phyloP scores from a whole-genome alignment of 1,284 basidiomycete species.

The Peniophora sp. region DNA sequence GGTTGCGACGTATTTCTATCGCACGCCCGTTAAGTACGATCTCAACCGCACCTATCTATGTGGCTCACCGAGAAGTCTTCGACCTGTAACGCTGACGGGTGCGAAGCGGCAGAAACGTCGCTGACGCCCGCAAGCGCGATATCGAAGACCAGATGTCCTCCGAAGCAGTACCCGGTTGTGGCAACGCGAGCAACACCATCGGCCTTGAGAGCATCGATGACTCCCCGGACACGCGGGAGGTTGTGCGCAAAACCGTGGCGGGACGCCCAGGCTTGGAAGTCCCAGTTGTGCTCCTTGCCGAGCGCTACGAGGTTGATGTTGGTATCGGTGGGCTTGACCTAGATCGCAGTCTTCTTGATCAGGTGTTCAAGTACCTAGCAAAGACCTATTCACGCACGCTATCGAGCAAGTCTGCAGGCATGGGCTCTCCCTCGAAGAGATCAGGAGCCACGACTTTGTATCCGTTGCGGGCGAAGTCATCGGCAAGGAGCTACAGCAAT shows the following conservation, averaged over 20 bases:
- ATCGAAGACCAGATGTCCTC: slow-evolving; percentile 55
- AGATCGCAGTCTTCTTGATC: neutral
- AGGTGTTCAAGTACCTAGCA: neutral
- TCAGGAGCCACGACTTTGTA: slow-evolving; percentile 57
- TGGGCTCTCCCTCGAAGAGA: slow-evolving; percentile 52
- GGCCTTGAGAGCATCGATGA: slow-evolving; percentile 47
- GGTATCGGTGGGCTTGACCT: slow-evolving; percentile 20
- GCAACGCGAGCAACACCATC: slow-evolving; percentile 51
- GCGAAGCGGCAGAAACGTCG: slow-evolving; percentile 47
- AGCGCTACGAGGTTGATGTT: neutral
- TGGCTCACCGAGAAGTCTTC: slow-evolving; percentile 40
- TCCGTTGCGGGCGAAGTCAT: slow-evolving; percentile 69
- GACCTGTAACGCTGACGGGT: slow-evolving; percentile 61
- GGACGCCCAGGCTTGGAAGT: slow-evolving; percentile 40
- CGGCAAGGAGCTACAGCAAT: slow-evolving; percentile 45
- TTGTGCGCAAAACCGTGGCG: slow-evolving; percentile 39
- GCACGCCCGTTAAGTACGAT: neutral
- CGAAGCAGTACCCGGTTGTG: slow-evolving; percentile 67
- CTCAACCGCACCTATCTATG: neutral
- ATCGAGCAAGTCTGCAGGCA: slow-evolving; percentile 30
- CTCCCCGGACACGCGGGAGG: slow-evolving; percentile 46
- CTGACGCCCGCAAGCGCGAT: slow-evolving; percentile 56
- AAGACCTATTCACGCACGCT: slow-evolving; percentile 10
- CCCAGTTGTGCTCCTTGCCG: slow-evolving; percentile 24
- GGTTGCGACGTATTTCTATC: slow-evolving; percentile 33